Evolutionary conservation across 2,329 filamentous ascomycete genomes (phyloP), one percentile per base, ranked within the genome.

Genomic region (Gnomoniopsis sp.): DNA sequence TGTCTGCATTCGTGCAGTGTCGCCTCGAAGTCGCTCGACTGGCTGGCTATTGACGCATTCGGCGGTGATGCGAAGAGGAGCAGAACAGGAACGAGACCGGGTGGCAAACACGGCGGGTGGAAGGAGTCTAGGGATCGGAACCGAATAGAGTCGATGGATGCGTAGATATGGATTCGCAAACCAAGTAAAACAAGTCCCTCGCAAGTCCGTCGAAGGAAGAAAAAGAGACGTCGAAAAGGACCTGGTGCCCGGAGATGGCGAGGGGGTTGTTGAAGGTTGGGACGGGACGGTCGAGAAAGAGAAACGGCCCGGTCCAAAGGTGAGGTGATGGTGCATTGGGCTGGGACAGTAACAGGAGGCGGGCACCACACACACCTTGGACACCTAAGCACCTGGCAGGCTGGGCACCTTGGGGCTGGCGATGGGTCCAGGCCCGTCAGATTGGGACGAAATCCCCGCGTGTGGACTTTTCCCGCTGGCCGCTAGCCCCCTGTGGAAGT

Each of bases 11-110:
- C 55, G 30, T 38, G 38, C 33, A 10, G 48, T 48, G 36, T 52
- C 48, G 38, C 49, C 55, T 51, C 38, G 26, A 23, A 50, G 48
- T 48, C 38, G 54, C 26, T 53, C 41, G 51, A 43, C 34, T 43
- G n/a, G n/a, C n/a, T n/a, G n/a, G 44, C 51, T 26, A 43, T 52
- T 49, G 55, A 57, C 48, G 49, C 55, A 57, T 57, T 47, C 49
- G 55, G 55, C 19, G 33, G 55, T 41, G n/a, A 48, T 47, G 53
- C 23, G 23, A 46, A 43, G 21, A 52, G 55, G 23, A 41, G 30
- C 49, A 30, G 4, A 8, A 30, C 26, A 8, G 26, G 26, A 30
- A 30, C 26, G 26, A 30, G 55, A 51, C 38, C 41, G 51, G 22
- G 21, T 14, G 55, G 48, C 49, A 19, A 14, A 52, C 46, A n/a